phyloP scores from a whole-genome alignment of 2,329 filamentous ascomycete genomes.

The Colletotrichum simmondsii region DNA sequence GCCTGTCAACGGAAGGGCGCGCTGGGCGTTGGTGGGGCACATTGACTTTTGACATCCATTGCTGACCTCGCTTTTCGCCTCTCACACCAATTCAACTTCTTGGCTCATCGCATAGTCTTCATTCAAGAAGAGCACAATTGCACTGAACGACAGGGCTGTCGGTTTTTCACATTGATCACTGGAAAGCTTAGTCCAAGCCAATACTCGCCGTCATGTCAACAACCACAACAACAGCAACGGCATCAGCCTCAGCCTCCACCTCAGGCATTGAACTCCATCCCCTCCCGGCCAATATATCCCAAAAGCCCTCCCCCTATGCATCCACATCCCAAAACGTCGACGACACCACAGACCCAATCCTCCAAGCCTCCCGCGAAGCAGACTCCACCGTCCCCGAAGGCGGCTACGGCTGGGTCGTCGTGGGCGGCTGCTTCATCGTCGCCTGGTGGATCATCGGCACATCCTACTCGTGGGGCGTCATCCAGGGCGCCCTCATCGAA shows the following conservation, averaged over 20 bases:
- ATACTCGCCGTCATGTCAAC: conserved; percentile 10
- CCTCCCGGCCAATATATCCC: not conserved
- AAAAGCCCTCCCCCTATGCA: not conserved
- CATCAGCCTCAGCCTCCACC: conserved; percentile 14
- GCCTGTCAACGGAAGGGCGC: conserved; percentile 26
- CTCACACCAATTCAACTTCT: not conserved
- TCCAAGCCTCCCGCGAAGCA: conserved; percentile 55
- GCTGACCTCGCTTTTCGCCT: not conserved
- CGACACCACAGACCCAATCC: conserved; percentile 33
- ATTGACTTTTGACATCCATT: too few species aligned
- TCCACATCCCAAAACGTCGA: not conserved
- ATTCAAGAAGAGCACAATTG: not conserved
- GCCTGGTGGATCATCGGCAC: conserved; percentile 68
- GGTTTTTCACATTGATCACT: not conserved
- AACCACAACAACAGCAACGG: conserved; percentile 4
- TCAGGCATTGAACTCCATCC: conserved; percentile 17
- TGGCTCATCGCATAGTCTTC: not conserved
- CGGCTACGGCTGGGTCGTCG: conserved; percentile 67
- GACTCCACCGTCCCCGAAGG: conserved; percentile 62
- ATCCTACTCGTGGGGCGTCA: conserved; percentile 69
- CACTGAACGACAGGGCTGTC: not conserved
- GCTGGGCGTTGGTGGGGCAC: not conserved
- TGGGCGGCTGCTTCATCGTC: conserved; percentile 59
- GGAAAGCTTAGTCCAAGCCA: not conserved
- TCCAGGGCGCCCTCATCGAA: conserved; percentile 66